Percentiles rank a stretch among this genome's conserved stretches.
These are phyloP conservation scores for Penicillium samsonianum DNA, from an alignment of 495 filamentous ascomycete genomes.

Conservation along the genomic window DNA sequence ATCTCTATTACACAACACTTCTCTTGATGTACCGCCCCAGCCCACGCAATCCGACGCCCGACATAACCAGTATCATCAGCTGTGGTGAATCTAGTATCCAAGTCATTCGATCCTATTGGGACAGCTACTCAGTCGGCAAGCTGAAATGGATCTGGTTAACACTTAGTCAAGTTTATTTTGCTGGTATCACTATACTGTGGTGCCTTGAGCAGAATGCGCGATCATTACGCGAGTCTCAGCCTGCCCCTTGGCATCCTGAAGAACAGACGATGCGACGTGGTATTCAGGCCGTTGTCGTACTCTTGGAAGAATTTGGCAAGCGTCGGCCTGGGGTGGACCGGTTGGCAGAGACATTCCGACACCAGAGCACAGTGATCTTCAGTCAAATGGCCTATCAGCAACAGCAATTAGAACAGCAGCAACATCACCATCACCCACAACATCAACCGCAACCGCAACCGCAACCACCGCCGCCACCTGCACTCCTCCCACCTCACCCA, in stretches of 20 bases:
- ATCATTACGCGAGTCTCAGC: conserved; percentile 41
- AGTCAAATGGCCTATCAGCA: conserved; percentile 47
- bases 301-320: conserved; percentile 52
- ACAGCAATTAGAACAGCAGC: conserved; percentile 31
- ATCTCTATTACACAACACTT: conserved; percentile 54
- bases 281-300: conserved; percentile 48
- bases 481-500: conserved; percentile 28
- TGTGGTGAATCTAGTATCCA: conserved; percentile 53
- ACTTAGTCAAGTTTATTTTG: conserved; percentile 54
- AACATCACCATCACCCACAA: conserved; percentile 22
- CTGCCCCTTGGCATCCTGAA: conserved; percentile 45
- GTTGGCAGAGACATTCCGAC: conserved; percentile 46
- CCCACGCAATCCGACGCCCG: conserved; percentile 48
- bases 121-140: conserved; percentile 50
- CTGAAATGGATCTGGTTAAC: conserved; percentile 59
- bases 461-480: conserved; percentile 27
- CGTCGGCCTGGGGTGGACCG: conserved; percentile 50
- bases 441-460: conserved; percentile 20
- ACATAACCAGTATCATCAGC: conserved; percentile 44
- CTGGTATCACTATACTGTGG: conserved; percentile 52
- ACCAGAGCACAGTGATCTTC: conserved; percentile 50
- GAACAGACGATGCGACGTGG: conserved; percentile 49
- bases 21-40: conserved; percentile 54
- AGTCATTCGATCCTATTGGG: conserved; percentile 53
- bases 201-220: conserved; percentile 50